Evolutionary conservation across 306 rosid genomes (phyloP).

Genomic region (Inga oerstediana): DNA sequence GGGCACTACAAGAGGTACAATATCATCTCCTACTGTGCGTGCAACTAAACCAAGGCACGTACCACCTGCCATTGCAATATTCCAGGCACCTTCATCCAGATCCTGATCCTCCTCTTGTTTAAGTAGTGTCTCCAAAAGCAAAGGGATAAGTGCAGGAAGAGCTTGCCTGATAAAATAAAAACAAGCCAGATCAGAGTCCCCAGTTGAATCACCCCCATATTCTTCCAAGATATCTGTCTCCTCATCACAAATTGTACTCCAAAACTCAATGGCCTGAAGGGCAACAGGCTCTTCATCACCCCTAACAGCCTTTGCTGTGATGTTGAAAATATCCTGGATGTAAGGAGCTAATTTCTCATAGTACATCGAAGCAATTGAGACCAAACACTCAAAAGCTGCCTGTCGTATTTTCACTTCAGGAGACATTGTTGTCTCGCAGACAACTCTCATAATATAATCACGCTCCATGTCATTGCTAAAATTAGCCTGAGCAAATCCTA

Average conservation of each 20-base stretch:
- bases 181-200: constrained; percentile 78
- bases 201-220: constrained; percentile 60
- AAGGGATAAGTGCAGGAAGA: constrained; percentile 79
- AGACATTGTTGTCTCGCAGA: constrained; percentile 80
- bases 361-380: constrained; percentile 79
- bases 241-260: constrained; percentile 96
- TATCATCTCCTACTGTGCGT: constrained; percentile 83
- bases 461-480: constrained; percentile 89
- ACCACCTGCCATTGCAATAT: constrained; percentile 97
- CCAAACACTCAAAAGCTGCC: constrained; percentile 93
- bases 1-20: constrained; percentile 84
- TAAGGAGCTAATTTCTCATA: constrained; percentile 79
- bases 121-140: constrained; percentile 88
- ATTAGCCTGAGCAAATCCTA: constrained; percentile 87
- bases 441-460: constrained; percentile 91
- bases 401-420: constrained; percentile 76
- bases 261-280: constrained; percentile 93
- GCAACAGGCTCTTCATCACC: constrained; percentile 90
- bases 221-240: constrained; percentile 86
- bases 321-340: constrained; percentile 77
- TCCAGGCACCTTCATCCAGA: constrained; percentile 97
- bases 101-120: constrained; percentile 98
- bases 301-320: constrained; percentile 81
- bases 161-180: constrained; percentile 92
- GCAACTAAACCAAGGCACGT: constrained; percentile 95